phyloP scores from a whole-genome alignment of 371 early-diverging fungal genomes.

The Rhizopus stolonifer region DNA sequence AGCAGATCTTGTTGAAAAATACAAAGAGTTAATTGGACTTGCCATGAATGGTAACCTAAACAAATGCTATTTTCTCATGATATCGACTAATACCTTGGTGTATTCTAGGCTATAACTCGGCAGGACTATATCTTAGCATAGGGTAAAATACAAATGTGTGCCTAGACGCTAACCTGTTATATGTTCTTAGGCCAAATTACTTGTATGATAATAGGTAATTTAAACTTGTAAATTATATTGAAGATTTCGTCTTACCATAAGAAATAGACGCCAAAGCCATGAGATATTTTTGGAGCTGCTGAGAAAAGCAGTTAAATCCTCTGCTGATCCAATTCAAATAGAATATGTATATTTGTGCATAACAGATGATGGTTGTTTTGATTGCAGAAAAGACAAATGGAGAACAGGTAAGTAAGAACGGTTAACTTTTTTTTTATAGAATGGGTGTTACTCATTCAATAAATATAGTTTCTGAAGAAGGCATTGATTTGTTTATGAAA shows the following conservation, averaged over 20 bases:
- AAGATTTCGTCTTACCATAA: not conserved
- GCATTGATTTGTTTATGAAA: conserved; percentile 8
- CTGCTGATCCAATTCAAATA: not conserved
- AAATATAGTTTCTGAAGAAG: not conserved
- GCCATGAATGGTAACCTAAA: not conserved
- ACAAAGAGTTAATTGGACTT: not conserved
- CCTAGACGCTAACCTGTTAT: not conserved
- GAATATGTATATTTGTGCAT: not conserved
- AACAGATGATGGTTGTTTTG: not conserved
- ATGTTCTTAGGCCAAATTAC: not conserved
- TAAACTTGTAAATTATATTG: not conserved
- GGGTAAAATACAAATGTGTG: not conserved
- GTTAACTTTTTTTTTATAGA: not conserved
- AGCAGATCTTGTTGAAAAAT: not conserved
- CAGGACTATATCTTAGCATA: not conserved
- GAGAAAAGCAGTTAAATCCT: not conserved
- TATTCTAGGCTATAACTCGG: not conserved
- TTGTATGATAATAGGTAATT: not conserved
- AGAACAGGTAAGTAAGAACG: not conserved
- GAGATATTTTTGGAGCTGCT: not conserved
- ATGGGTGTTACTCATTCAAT: not conserved
- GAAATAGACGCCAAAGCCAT: not conserved
- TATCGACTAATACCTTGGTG: not conserved
- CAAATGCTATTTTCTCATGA: not conserved
- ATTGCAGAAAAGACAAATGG: not conserved